These are phyloP conservation scores for Hypocreales sp. DNA, from an alignment of 2,329 filamentous ascomycete genomes.

Conservation along the genomic window DNA sequence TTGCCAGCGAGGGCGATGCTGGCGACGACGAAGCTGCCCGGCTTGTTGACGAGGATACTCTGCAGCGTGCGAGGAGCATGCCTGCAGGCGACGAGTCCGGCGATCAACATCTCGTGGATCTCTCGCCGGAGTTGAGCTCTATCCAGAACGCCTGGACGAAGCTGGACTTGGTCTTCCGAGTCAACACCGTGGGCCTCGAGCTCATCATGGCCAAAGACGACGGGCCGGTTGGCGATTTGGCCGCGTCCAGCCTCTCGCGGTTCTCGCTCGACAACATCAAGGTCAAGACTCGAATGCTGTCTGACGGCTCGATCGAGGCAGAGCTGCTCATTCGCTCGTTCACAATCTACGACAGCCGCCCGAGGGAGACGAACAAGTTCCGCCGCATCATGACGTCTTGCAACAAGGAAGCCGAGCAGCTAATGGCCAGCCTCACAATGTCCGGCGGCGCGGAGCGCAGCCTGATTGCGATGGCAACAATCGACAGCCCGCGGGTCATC, in stretches of 20 bases:
- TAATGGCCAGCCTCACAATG: slow-evolving; percentile 95
- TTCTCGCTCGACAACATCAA: slow-evolving; percentile 91
- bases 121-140: slow-evolving; percentile 55
- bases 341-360: slow-evolving; percentile 85
- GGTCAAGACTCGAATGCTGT: slow-evolving; percentile 84
- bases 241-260: slow-evolving; percentile 71
- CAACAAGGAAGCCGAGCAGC: slow-evolving; percentile 89
- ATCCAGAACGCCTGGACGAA: slow-evolving; percentile 72
- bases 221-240: slow-evolving; percentile 62
- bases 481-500: slow-evolving; percentile 89
- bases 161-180: slow-evolving; percentile 79
- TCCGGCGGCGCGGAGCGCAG: slow-evolving; percentile 69
- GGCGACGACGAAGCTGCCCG: slow-evolving; percentile 59
- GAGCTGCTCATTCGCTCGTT: slow-evolving; percentile 90
- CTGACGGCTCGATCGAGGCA: slow-evolving; percentile 78
- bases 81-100: slow-evolving; percentile 14
- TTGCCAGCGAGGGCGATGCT: slow-evolving; percentile 51
- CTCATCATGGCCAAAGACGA: slow-evolving; percentile 63
- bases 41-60: slow-evolving; percentile 47
- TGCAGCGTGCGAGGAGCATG: slow-evolving; percentile 30
- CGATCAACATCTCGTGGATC: slow-evolving; percentile 31
- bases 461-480: slow-evolving; percentile 78
- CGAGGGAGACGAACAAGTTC: slow-evolving; percentile 83
- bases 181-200: slow-evolving; percentile 77
- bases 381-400: slow-evolving; percentile 95